Percentiles rank a stretch among this genome's conserved stretches.
Conservation (phyloP, 2,329 filamentous ascomycete genomes). For the Myriosclerotinia scirpicola region DNA sequence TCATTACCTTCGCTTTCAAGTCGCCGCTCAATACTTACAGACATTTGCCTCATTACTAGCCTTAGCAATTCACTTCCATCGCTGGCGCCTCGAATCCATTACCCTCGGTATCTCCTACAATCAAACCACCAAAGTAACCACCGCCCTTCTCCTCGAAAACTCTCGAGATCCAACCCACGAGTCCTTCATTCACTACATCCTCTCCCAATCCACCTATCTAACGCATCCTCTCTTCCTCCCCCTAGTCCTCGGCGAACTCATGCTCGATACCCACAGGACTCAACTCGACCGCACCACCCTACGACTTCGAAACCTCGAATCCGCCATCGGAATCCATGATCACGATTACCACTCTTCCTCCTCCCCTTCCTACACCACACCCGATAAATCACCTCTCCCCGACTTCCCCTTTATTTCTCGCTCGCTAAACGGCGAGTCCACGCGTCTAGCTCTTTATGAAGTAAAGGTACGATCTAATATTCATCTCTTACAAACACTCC, state of each 20-base stretch:
- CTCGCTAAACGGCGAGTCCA: conserved; percentile 11
- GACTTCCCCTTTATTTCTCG: not conserved
- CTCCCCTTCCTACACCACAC: not conserved
- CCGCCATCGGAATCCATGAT: conserved; percentile 6
- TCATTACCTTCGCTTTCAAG: no score
- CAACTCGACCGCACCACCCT: conserved; percentile 6
- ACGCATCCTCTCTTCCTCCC: conserved; percentile 12
- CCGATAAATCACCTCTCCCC: not conserved
- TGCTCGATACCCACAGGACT: conserved; percentile 6
- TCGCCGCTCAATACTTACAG: no score
- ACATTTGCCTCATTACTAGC: not conserved
- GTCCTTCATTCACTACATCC: conserved; percentile 7
- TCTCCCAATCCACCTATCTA: conserved; percentile 3
- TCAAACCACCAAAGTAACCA: conserved; percentile 1
- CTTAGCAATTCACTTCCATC: conserved; percentile 15
- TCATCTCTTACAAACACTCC: not conserved
- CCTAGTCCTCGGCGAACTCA: conserved; percentile 5
- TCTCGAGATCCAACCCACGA: conserved; percentile 1
- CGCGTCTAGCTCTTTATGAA: conserved; percentile 12
- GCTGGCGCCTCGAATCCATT: conserved; percentile 11
- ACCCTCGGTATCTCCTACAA: conserved; percentile 8
- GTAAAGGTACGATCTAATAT: conserved; percentile 10
- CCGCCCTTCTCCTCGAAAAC: conserved; percentile 3
- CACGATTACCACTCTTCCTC: not conserved
- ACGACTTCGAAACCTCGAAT: conserved; percentile 10